phyloP scores from a whole-genome alignment of 352 stramenopile species.

The Globisporangium nunn region DNA sequence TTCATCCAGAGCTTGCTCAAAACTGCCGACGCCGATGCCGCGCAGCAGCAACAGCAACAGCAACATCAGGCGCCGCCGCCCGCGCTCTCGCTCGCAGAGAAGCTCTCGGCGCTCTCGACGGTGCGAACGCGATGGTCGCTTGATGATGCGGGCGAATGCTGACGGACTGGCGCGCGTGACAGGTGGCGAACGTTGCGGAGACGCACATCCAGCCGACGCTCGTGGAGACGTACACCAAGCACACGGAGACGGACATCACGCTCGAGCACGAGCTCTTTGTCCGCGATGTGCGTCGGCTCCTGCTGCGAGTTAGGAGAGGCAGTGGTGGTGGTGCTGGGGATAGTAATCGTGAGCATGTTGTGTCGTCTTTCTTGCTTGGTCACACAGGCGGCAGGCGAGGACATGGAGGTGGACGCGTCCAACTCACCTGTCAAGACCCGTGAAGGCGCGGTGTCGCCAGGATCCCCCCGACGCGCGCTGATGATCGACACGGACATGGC shows the following conservation, averaged over 20 bases:
- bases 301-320: not conserved
- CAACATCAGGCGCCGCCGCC: constrained; percentile 8
- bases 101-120: constrained; percentile 67
- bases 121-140: constrained; percentile 13
- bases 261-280: constrained; percentile 72
- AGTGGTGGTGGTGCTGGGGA: not conserved
- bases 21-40: constrained; percentile 20
- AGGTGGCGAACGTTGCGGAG: constrained; percentile 64
- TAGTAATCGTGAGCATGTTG: not conserved
- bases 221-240: constrained; percentile 81
- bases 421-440: constrained; percentile 26
- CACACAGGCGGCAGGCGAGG: constrained; percentile 14
- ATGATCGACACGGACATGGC: constrained; percentile 43
- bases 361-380: not conserved
- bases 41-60: constrained; percentile 5
- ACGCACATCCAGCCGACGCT: constrained; percentile 76
- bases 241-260: constrained; percentile 79
- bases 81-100: constrained; percentile 65
- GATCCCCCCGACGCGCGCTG: constrained; percentile 38
- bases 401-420: constrained; percentile 40
- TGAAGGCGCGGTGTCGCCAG: constrained; percentile 14
- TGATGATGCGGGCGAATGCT: not conserved
- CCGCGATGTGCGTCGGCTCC: constrained; percentile 21
- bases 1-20: constrained; percentile 86
- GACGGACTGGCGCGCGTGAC: not conserved